Conservation (phyloP, 2,329 filamentous ascomycete species). For the Didymella pomorum region DNA sequence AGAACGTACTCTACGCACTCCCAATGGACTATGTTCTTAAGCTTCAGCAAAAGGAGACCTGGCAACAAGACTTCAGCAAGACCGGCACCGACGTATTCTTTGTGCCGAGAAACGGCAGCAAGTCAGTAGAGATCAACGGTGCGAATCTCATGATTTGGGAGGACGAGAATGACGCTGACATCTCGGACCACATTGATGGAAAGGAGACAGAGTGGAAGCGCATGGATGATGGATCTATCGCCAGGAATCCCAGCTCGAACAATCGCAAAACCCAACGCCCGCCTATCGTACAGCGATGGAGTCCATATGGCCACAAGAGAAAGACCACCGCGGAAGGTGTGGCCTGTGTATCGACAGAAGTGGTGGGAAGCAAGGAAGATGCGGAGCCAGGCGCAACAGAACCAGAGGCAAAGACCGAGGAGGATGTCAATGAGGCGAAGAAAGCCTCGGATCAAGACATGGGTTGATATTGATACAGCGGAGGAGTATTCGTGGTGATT, state of each 20-base stretch:
- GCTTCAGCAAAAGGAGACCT: conserved; percentile 50
- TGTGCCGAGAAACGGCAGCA: conserved; percentile 50
- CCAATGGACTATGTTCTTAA: conserved; percentile 52
- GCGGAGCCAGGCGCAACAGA: conserved; percentile 17
- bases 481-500: not conserved
- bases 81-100: conserved; percentile 38
- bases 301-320: conserved; percentile 44
- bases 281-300: conserved; percentile 42
- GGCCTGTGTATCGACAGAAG: conserved; percentile 35
- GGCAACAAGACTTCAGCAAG: conserved; percentile 46
- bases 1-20: conserved; percentile 49
- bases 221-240: conserved; percentile 50
- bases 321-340: conserved; percentile 33
- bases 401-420: conserved; percentile 2
- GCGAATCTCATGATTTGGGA: conserved; percentile 53
- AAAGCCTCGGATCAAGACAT: conserved; percentile 30
- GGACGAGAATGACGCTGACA: conserved; percentile 49
- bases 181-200: conserved; percentile 50
- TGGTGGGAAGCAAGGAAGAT: conserved; percentile 26
- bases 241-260: conserved; percentile 46
- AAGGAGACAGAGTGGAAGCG: conserved; percentile 48
- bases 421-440: conserved; percentile 14
- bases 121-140: conserved; percentile 48
- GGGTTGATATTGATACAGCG: not conserved
- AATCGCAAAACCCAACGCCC: conserved; percentile 43